A percentile compares a stretch with the other conserved stretches of the same genome.
Evolutionary conservation across 257 asterid species (phyloP).

Genomic region (Dorcoceras hygrometricum): DNA sequence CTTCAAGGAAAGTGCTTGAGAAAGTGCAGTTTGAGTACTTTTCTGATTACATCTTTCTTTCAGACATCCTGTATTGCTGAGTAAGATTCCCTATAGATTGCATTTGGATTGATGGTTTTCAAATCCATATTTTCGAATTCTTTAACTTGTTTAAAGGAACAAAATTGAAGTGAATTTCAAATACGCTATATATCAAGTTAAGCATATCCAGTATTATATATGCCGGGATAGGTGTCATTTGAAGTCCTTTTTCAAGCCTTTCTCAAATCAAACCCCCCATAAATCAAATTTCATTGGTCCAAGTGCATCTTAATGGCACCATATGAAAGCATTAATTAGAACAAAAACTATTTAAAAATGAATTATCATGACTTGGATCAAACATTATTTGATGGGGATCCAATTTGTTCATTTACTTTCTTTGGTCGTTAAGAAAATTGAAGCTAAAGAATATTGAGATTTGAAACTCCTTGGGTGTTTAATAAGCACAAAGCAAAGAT

Average conservation of each 20-base stretch:
- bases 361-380: background rate
- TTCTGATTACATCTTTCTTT: background rate
- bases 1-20: background rate
- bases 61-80: background rate
- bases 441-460: background rate
- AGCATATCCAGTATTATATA: no score
- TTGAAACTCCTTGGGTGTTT: background rate
- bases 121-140: no score
- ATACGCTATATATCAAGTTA: no score
- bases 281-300: no score
- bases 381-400: background rate
- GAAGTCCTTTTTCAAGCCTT: no score
- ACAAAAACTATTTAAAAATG: background rate
- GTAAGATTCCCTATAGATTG: no score
- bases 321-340: conserved; percentile 2
- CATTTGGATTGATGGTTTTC: no score
- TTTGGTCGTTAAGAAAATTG: background rate
- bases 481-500: background rate
- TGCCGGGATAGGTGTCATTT: no score
- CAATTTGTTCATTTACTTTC: background rate
- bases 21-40: background rate
- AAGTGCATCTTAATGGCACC: background rate
- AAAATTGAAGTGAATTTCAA: no score
- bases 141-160: no score
- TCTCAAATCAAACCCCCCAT: no score